These are phyloP conservation scores for Boletus fagicola DNA, from an alignment of 768 basidiomycete genomes.

Conservation along the genomic window DNA sequence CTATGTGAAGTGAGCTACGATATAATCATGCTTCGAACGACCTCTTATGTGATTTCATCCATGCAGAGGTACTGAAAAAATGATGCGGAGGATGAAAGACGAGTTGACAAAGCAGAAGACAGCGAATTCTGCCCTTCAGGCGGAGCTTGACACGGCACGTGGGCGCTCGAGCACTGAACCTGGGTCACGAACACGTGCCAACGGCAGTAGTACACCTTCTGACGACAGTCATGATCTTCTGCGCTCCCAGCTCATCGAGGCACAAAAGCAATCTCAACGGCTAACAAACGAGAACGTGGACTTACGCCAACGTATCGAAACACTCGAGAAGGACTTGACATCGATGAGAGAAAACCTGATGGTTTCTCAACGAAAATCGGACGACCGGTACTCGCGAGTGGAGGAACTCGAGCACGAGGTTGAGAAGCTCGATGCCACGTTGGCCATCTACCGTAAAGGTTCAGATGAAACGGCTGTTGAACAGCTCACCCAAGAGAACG, in stretches of 20 bases:
- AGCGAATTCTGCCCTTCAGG: constrained; percentile 73
- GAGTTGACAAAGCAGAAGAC: constrained; percentile 91
- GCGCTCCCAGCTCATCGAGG: constrained; percentile 70
- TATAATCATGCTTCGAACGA: constrained; percentile 18
- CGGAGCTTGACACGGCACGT: constrained; percentile 76
- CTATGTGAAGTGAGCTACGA: constrained; percentile 82
- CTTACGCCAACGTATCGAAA: constrained; percentile 66
- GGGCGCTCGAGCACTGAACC: constrained; percentile 55
- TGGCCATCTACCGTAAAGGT: constrained; percentile 72
- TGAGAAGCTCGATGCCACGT: constrained; percentile 68
- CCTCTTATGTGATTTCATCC: constrained; percentile 17
- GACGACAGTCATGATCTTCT: constrained; percentile 68
- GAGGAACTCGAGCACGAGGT: constrained; percentile 82
- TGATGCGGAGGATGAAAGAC: constrained; percentile 95
- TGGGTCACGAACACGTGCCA: constrained; percentile 51
- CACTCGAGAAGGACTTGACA: constrained; percentile 73
- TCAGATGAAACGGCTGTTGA: constrained; percentile 77
- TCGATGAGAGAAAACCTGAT: constrained; percentile 66
- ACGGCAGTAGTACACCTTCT: constrained; percentile 78
- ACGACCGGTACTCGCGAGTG: constrained; percentile 70
- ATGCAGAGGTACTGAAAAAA: constrained; percentile 90
- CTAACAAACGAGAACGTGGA: constrained; percentile 75
- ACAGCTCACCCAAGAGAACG: constrained; percentile 80
- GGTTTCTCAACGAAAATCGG: constrained; percentile 72
- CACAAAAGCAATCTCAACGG: constrained; percentile 73